These are phyloP conservation scores for Triticum urartu DNA, from an alignment of 176 grass and related monocot species.

Conservation along the genomic window DNA sequence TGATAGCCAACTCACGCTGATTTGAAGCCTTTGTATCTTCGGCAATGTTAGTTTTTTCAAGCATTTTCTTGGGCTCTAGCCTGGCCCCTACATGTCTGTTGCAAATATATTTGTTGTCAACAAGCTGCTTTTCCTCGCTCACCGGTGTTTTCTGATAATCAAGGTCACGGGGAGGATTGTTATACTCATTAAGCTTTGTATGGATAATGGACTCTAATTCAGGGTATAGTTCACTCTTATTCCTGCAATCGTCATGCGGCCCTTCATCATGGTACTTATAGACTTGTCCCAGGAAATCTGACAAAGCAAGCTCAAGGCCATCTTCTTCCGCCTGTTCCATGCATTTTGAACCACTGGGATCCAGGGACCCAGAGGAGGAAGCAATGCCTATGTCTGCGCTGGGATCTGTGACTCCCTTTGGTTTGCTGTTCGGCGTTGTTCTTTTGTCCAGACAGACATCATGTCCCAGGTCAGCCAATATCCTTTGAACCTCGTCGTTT, in stretches of 20 bases:
- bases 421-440: slow-evolving; percentile 26
- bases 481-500: slow-evolving; percentile 61
- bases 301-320: slow-evolving; percentile 53
- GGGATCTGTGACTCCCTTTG: slow-evolving; percentile 19
- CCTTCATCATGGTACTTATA: slow-evolving; percentile 45
- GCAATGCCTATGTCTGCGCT: not conserved
- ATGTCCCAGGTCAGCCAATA: slow-evolving; percentile 60
- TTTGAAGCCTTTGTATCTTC: slow-evolving; percentile 18
- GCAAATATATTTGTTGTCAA: slow-evolving; percentile 31
- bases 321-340: slow-evolving; percentile 40
- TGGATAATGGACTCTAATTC: slow-evolving; percentile 47
- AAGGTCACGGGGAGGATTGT: slow-evolving; percentile 15
- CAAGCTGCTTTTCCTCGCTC: slow-evolving; percentile 11
- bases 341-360: slow-evolving; percentile 36
- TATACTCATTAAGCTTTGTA: slow-evolving; percentile 55
- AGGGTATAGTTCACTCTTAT: slow-evolving; percentile 41
- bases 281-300: slow-evolving; percentile 58
- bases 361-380: slow-evolving; percentile 19
- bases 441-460: slow-evolving; percentile 39
- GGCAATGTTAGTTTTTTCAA: not conserved
- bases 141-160: slow-evolving; percentile 9
- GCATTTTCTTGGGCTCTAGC: slow-evolving; percentile 1
- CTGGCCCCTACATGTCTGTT: slow-evolving; percentile 14
- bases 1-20: slow-evolving; percentile 11
- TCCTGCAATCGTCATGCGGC: slow-evolving; percentile 48